Percentiles rank a stretch among this genome's conserved stretches.
These are phyloP conservation scores for Solanum lignicaule DNA, from an alignment of 257 asterid genomes.

Conservation along the genomic window DNA sequence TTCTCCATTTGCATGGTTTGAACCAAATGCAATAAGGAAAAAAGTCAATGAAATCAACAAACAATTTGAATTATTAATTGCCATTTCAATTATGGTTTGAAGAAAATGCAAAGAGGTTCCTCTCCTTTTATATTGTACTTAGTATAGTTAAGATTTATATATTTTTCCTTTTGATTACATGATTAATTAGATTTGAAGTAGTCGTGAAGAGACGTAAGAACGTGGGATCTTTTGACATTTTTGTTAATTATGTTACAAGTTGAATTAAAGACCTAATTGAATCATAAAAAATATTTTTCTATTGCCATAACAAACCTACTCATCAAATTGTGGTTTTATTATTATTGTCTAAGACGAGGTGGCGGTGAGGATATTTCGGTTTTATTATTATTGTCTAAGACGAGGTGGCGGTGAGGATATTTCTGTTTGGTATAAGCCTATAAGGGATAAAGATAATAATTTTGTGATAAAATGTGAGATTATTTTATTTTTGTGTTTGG, in stretches of 20 bases:
- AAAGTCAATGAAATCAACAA: constrained; percentile 6
- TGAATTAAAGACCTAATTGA: not conserved
- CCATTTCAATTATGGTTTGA: constrained; percentile 1
- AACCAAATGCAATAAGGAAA: constrained; percentile 1
- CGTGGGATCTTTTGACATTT: not conserved
- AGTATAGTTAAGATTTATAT: not conserved
- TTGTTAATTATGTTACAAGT: not conserved
- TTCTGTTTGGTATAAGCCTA: not conserved
- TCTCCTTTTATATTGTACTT: not conserved
- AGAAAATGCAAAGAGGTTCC: not conserved
- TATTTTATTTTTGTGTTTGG: not conserved
- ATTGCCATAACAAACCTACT: not conserved
- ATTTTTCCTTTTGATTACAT: not conserved
- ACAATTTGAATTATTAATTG: not conserved
- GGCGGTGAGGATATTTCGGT: not conserved
- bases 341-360: not conserved
- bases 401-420: not conserved
- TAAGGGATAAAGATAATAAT: not conserved
- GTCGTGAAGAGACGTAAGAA: not conserved
- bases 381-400: not conserved
- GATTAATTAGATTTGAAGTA: not conserved
- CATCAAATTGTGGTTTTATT: not conserved
- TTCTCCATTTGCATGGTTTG: constrained; percentile 17
- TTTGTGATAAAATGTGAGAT: not conserved
- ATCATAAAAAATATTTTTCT: not conserved